phyloP scores from a whole-genome alignment of 495 filamentous ascomycete genomes.

The Podospora pseudocomata region DNA sequence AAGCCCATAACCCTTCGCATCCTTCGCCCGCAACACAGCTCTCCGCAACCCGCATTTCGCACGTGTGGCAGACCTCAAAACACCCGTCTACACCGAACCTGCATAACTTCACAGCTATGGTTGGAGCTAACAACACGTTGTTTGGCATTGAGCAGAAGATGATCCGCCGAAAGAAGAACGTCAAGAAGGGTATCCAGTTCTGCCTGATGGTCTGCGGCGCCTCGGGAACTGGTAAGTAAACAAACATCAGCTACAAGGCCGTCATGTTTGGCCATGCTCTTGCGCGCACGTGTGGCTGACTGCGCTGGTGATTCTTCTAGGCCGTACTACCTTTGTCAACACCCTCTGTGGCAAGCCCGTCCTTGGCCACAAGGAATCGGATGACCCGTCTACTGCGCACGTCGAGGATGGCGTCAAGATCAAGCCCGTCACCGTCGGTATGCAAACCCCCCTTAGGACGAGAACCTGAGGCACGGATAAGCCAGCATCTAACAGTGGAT shows the following conservation, averaged over 20 bases:
- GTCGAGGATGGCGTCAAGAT: slow-evolving; percentile 95
- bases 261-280: not conserved
- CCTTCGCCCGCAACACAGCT: slow-evolving; percentile 10
- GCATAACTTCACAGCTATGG: slow-evolving; percentile 5
- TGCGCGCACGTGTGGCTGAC: not conserved
- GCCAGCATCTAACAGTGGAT: slow-evolving; percentile 21
- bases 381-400: slow-evolving; percentile 84
- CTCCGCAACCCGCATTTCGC: slow-evolving; percentile 2
- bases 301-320: slow-evolving; percentile 41
- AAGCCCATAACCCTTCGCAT: not conserved
- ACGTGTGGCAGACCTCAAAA: slow-evolving; percentile 6
- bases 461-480: not conserved
- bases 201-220: slow-evolving; percentile 99
- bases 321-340: slow-evolving; percentile 98
- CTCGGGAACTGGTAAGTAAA: slow-evolving; percentile 84
- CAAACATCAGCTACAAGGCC: not conserved
- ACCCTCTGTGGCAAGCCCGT: slow-evolving; percentile 96
- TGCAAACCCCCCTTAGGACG: slow-evolving; percentile 31
- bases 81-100: slow-evolving; percentile 18
- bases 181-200: slow-evolving; percentile 99
- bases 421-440: slow-evolving; percentile 97
- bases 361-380: slow-evolving; percentile 79
- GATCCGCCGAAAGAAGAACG: slow-evolving; percentile 99
- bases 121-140: slow-evolving; percentile 39
- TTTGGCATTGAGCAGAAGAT: slow-evolving; percentile 60